Evolutionary conservation across 495 filamentous ascomycete genomes (phyloP), one percentile per base, ranked within the genome.

Genomic region (Bacidia gigantensis): DNA sequence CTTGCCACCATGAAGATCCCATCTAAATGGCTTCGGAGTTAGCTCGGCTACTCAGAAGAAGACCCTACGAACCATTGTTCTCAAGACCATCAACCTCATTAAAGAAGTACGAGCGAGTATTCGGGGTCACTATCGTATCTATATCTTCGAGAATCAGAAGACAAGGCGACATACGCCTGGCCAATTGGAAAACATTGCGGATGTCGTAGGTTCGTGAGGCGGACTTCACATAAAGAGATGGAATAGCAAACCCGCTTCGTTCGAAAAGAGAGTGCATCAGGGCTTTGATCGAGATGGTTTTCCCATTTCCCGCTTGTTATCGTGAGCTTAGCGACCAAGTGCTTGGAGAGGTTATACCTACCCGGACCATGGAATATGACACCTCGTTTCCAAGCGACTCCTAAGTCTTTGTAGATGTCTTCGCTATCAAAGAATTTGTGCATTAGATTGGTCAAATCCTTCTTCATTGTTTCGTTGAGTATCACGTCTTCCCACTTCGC

Each of bases 281-380:
- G 7, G 81, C 81, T 65, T 83, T 83, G 66, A 83, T 79, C 21
- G 71, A 75, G 55, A 83, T 77, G n/a, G 81, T 83, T 64, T 85
- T 85, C 5, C 81, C 81, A 56, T 82, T 83, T 17, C 75, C 71
- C 1, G 74, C 68, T 50, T 9, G 2, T 35, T 18, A 18, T 0
- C 65, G 60, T 24, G 69, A 70, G 55, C 72, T 61, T 18, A 72
- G 59, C 44, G 72, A 71, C 41, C 71, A 45, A 11, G 14, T 25
- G 29, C 9, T 3, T 64, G 62, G 5, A 66, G 46, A 50, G 3
- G 18, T 11, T 11, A 12, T 17, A 23, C 47, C 26, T 50, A 50
- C 47, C 47, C 0, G 67, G 62, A 24, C 73, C 73, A 55, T 76
- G 67, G 26, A 76, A 62, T 43, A 77, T 76, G 50, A 77, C 62